Evolutionary conservation across 768 basidiomycete genomes (phyloP).

Genomic region (Rhizopogon sp.): DNA sequence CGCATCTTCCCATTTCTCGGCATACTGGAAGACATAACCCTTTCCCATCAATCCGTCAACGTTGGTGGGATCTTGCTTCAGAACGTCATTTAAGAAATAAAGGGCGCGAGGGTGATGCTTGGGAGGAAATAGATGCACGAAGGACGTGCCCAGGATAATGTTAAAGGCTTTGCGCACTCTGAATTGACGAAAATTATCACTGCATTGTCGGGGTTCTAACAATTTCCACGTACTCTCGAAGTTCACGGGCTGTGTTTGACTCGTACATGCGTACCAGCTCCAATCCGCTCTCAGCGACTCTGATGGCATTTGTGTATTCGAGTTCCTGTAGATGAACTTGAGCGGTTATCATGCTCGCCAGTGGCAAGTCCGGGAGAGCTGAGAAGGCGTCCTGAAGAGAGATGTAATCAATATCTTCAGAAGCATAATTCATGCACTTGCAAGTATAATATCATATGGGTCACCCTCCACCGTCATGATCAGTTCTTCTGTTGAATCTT

Average conservation of each 20-base stretch:
- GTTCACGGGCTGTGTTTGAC: slow-evolving; percentile 48
- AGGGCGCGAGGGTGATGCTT: slow-evolving; percentile 84
- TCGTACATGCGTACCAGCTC: slow-evolving; percentile 50
- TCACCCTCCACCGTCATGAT: slow-evolving; percentile 36
- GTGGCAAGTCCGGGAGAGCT: slow-evolving; percentile 46
- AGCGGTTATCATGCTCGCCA: slow-evolving; percentile 62
- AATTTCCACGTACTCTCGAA: slow-evolving; percentile 37
- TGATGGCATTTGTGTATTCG: slow-evolving; percentile 73
- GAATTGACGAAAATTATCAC: not conserved
- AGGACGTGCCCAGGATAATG: slow-evolving; percentile 62
- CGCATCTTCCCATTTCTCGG: slow-evolving; percentile 66
- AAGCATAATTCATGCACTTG: slow-evolving; percentile 26
- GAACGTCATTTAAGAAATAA: slow-evolving; percentile 66
- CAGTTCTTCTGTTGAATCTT: slow-evolving; percentile 21
- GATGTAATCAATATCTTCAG: not conserved
- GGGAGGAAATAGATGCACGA: slow-evolving; percentile 84
- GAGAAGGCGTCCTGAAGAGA: slow-evolving; percentile 49
- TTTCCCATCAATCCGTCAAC: slow-evolving; percentile 64
- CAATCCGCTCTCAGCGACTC: slow-evolving; percentile 67
- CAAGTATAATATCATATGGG: slow-evolving; percentile 57
- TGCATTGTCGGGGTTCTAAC: not conserved
- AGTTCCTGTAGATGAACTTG: slow-evolving; percentile 61
- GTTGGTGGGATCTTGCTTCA: slow-evolving; percentile 58
- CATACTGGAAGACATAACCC: slow-evolving; percentile 66
- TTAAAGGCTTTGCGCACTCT: slow-evolving; percentile 70